These are phyloP conservation scores for Malassezia nana DNA, from an alignment of 1,284 basidiomycete species.

Conservation along the genomic window DNA sequence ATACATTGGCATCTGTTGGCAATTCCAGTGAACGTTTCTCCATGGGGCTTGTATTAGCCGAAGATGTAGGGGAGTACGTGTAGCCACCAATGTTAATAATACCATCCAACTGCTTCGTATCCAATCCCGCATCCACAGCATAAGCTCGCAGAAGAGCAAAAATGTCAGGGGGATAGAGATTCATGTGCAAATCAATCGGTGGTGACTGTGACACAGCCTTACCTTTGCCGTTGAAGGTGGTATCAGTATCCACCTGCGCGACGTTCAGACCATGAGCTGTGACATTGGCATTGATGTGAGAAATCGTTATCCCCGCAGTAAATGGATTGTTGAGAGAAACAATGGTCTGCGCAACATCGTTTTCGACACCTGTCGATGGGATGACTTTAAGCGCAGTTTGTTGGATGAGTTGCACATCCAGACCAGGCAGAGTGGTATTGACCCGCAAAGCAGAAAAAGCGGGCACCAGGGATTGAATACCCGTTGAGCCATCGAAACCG, in stretches of 20 bases:
- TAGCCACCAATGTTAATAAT: constrained; percentile 64
- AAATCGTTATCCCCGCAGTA: constrained; percentile 57
- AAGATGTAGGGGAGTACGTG: constrained; percentile 30
- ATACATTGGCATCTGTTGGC: neutral
- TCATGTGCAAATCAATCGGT: constrained; percentile 58
- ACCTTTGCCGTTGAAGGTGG: constrained; percentile 56
- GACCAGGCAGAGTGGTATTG: constrained; percentile 57
- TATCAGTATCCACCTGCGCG: constrained; percentile 58
- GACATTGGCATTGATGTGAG: constrained; percentile 59
- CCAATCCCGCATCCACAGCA: constrained; percentile 59
- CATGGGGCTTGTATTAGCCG: neutral
- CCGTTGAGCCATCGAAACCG: constrained; percentile 59
- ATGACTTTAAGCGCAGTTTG: constrained; percentile 58
- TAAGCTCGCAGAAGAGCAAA: constrained; percentile 63
- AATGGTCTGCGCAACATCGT: constrained; percentile 61
- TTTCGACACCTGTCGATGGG: constrained; percentile 57
- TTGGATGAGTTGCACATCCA: constrained; percentile 57
- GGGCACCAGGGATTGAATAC: constrained; percentile 56
- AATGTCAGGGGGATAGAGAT: constrained; percentile 61
- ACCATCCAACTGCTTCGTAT: constrained; percentile 59
- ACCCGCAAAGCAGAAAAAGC: constrained; percentile 61
- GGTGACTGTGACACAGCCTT: constrained; percentile 59
- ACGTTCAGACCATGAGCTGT: constrained; percentile 59
- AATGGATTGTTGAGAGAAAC: constrained; percentile 65
- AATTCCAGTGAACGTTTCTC: neutral